phyloP scores from a whole-genome alignment of 441 rosid genomes.

The Croton setiger region DNA sequence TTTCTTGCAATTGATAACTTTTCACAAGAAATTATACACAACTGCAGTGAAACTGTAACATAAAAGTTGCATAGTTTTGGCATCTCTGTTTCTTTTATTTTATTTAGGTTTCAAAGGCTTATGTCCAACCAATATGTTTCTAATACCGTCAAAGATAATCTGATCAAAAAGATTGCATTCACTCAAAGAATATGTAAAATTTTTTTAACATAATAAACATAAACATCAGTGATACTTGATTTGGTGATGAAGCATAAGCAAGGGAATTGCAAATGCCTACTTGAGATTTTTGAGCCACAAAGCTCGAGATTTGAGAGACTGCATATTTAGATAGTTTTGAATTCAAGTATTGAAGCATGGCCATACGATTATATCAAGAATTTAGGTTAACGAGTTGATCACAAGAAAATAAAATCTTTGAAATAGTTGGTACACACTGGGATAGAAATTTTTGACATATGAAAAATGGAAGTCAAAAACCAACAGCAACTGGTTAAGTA shows the following conservation, averaged over 20 bases:
- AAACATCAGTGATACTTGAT: not conserved
- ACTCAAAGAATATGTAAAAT: not conserved
- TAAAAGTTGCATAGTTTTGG: not conserved
- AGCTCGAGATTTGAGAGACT: not conserved
- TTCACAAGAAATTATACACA: too few relatives aligned
- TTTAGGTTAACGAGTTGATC: not conserved
- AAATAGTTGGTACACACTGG: not conserved
- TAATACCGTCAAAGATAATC: not conserved
- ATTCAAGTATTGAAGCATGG: not conserved
- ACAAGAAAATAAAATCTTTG: not conserved
- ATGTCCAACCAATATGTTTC: not conserved
- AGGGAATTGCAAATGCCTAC: not conserved
- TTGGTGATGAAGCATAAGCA: not conserved
- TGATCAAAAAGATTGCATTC: not conserved
- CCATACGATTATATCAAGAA: not conserved
- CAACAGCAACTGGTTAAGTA: not conserved
- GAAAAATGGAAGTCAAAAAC: not conserved
- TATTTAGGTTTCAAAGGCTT: not conserved
- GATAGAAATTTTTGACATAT: not conserved
- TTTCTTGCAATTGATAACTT: too few relatives aligned
- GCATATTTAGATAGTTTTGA: not conserved
- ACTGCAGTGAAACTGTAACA: not conserved
- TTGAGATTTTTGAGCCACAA: constrained; percentile 2
- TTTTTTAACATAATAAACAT: not conserved
- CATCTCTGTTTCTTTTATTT: not conserved